Conservation (phyloP, 805 yeast genomes). For the Kazachstania psychrophila region DNA sequence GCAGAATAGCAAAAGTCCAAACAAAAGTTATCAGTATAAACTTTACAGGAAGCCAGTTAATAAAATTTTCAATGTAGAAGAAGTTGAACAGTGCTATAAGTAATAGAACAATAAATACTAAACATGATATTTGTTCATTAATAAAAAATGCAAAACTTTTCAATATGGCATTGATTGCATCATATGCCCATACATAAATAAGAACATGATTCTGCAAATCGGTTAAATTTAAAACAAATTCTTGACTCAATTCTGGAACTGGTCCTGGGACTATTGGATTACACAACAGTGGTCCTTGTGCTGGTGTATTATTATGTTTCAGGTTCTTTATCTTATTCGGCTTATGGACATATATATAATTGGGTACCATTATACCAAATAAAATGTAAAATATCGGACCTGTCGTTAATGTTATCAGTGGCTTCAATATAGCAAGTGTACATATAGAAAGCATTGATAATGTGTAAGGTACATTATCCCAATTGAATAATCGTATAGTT, state of each 20-base stretch:
- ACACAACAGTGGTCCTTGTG: constrained; percentile 43
- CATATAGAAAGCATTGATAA: constrained; percentile 43
- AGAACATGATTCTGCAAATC: constrained; percentile 79
- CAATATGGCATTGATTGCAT: constrained; percentile 41
- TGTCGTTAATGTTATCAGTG: constrained; percentile 40
- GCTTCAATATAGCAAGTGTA: constrained; percentile 51
- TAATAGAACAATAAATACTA: constrained; percentile 37
- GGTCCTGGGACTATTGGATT: constrained; percentile 52
- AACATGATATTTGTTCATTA: constrained; percentile 50
- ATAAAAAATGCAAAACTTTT: constrained; percentile 53
- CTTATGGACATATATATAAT: constrained; percentile 51
- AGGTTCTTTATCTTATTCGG: constrained; percentile 39
- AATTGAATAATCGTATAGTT: constrained; percentile 44
- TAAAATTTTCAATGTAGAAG: constrained; percentile 23
- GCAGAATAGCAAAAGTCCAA: constrained; percentile 39
- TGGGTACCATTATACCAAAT: constrained; percentile 55
- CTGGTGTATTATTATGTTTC: constrained; percentile 36
- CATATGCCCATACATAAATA: constrained; percentile 53
- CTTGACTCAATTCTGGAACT: constrained; percentile 68
- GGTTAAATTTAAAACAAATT: constrained; percentile 67
- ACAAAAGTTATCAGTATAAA: constrained; percentile 30
- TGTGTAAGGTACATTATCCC: constrained; percentile 59
- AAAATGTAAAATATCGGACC: constrained; percentile 49
- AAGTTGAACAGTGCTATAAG: constrained; percentile 26
- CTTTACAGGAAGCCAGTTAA: constrained; percentile 32